These are phyloP conservation scores for Vairimorpha necatrix DNA, from an alignment of 371 early-diverging fungal species.

Conservation along the genomic window DNA sequence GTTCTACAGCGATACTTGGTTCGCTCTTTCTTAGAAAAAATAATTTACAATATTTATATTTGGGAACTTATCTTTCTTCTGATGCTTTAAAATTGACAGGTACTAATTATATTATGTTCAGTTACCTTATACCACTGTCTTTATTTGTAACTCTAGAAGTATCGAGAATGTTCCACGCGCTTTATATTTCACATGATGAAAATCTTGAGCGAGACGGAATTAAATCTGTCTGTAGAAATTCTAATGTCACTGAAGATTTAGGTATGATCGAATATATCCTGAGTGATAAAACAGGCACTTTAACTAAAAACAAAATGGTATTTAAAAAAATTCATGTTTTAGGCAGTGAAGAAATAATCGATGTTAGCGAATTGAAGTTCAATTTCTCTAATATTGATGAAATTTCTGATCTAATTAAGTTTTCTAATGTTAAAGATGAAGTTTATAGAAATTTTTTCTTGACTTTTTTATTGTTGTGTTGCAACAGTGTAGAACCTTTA, in stretches of 20 bases:
- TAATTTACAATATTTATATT: conserved; percentile 44
- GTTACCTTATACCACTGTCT: conserved; percentile 79
- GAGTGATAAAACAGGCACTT: conserved; percentile 96
- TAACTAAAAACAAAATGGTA: conserved; percentile 97
- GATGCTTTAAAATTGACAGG: conserved; percentile 49
- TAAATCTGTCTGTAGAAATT: conserved; percentile 71
- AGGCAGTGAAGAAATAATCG: background rate
- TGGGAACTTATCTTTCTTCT: background rate
- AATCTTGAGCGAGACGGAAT: conserved; percentile 66
- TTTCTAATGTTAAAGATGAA: background rate
- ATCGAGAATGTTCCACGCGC: conserved; percentile 68
- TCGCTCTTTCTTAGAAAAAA: conserved; percentile 43
- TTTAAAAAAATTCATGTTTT: conserved; percentile 67
- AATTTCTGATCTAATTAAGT: background rate
- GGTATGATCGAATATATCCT: conserved; percentile 89
- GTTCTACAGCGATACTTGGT: conserved; percentile 48
- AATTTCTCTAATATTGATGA: background rate
- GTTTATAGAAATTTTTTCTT: conserved; percentile 28
- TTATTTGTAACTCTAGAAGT: conserved; percentile 84
- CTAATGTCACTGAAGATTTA: conserved; percentile 76
- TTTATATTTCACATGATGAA: conserved; percentile 68
- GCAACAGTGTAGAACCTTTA: conserved; percentile 60
- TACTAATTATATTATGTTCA: conserved; percentile 63
- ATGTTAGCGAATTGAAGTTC: background rate
- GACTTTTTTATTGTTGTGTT: conserved; percentile 54